phyloP scores from a whole-genome alignment of 1,284 basidiomycete species.

The Cerioporus squamosus region DNA sequence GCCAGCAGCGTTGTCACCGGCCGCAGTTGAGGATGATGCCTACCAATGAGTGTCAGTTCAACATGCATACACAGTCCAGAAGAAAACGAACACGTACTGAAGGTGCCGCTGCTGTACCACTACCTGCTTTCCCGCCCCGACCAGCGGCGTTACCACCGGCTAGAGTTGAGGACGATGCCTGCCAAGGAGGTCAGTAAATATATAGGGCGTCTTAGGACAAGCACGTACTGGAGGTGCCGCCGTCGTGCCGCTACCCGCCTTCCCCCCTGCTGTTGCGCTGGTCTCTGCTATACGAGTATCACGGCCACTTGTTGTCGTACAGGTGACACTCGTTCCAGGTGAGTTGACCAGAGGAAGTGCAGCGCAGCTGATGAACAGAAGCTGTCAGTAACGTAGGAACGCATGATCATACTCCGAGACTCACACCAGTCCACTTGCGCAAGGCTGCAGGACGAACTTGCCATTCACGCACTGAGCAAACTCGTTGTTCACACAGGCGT shows the following conservation, averaged over 20 bases:
- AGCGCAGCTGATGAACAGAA: conserved; percentile 45
- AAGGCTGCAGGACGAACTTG: conserved; percentile 48
- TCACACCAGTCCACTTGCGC: conserved; percentile 47
- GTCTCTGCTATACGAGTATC: conserved; percentile 45
- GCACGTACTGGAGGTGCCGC: background rate
- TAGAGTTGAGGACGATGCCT: background rate
- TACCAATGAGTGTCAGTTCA: background rate
- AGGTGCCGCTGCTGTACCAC: background rate
- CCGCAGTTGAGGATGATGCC: conserved; percentile 17
- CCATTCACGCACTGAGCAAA: conserved; percentile 59
- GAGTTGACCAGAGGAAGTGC: conserved; percentile 54
- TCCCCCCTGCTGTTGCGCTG: conserved; percentile 29
- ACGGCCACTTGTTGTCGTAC: conserved; percentile 46
- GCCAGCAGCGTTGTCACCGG: conserved; percentile 10
- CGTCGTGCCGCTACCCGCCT: background rate
- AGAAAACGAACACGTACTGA: background rate
- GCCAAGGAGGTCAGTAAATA: background rate
- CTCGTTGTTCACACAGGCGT: conserved; percentile 48
- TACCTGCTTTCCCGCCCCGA: background rate
- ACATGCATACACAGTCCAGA: background rate
- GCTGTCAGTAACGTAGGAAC: background rate
- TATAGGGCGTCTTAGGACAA: background rate
- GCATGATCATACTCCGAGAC: conserved; percentile 22
- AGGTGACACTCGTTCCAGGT: conserved; percentile 49
- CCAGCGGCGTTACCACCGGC: conserved; percentile 24